Evolutionary conservation across 306 rosid species (phyloP).

Genomic region (Lotus japonicus): DNA sequence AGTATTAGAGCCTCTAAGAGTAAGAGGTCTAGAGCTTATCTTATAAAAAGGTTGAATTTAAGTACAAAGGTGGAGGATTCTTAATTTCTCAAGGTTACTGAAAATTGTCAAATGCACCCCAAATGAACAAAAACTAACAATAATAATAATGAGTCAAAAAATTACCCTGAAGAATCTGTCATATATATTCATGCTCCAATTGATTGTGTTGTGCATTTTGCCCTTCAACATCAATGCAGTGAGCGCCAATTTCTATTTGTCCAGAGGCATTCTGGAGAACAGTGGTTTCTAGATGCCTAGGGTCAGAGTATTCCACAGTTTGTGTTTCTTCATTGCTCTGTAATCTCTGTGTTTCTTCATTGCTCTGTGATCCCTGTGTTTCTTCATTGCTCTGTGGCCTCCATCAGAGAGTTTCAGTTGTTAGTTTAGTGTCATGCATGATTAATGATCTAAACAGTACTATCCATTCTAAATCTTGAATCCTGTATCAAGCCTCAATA

Average conservation of each 20-base stretch:
- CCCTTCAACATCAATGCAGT: conserved; percentile 26
- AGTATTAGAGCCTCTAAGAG: too few relatives aligned
- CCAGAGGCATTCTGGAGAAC: conserved; percentile 17
- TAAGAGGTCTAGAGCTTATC: too few relatives aligned
- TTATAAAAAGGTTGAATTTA: too few relatives aligned
- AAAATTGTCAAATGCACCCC: background rate
- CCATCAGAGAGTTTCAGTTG: conserved; percentile 17
- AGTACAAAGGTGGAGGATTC: too few relatives aligned
- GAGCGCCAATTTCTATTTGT: conserved; percentile 27
- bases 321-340: conserved; percentile 31
- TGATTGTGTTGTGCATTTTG: conserved; percentile 14
- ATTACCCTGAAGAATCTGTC: conserved; percentile 16
- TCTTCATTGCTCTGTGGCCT: conserved; percentile 33
- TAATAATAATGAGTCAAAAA: background rate
- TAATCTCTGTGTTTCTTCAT: conserved; percentile 31
- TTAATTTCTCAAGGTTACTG: background rate
- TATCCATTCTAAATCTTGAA: background rate
- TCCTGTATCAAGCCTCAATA: background rate
- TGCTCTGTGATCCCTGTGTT: conserved; percentile 21
- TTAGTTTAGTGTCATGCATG: conserved; percentile 17
- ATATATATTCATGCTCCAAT: conserved; percentile 7
- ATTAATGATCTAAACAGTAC: background rate
- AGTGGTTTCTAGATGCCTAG: conserved; percentile 22
- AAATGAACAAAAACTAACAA: background rate
- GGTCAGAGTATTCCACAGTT: conserved; percentile 18